Evolutionary conservation across 176 grass and related monocot genomes (phyloP).

Genomic region (Juncus inflexus): DNA sequence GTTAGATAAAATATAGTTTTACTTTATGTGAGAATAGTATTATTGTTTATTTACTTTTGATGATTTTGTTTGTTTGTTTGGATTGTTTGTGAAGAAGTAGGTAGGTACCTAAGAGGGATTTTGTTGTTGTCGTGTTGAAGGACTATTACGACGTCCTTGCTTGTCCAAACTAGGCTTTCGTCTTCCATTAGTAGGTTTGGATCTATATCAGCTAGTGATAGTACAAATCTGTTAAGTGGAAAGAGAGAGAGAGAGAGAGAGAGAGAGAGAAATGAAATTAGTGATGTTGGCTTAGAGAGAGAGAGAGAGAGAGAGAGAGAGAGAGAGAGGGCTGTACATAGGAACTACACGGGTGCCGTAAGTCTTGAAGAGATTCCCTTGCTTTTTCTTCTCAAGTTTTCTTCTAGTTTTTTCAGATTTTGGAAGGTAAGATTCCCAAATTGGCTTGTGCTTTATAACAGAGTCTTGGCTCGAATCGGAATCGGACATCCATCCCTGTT

Average conservation of each 20-base stretch:
- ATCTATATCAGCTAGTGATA: conserved; percentile 89
- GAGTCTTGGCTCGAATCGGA: conserved; percentile 55
- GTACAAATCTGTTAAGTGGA: conserved; percentile 66
- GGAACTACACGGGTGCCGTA: conserved; percentile 97
- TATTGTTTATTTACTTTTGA: too few species aligned
- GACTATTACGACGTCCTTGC: conserved; percentile 93
- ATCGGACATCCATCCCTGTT: conserved; percentile 70
- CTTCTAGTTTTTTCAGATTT: conserved; percentile 58
- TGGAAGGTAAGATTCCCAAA: conserved; percentile 95
- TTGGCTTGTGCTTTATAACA: conserved; percentile 68
- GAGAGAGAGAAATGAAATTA: neutral
- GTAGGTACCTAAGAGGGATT: conserved; percentile 85
- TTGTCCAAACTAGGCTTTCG: conserved; percentile 99
- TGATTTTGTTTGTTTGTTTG: too few species aligned
- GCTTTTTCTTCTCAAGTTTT: conserved; percentile 74
- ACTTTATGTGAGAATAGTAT: too few species aligned
- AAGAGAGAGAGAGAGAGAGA: neutral
- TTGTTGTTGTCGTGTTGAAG: conserved; percentile 87
- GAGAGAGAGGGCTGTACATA: conserved; percentile 43
- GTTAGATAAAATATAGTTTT: too few species aligned
- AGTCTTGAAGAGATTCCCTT: conserved; percentile 59
- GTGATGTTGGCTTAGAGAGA: conserved; percentile 26
- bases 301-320: neutral
- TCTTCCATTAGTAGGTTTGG: conserved; percentile 97
- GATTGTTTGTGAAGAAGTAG: neutral